phyloP scores from a whole-genome alignment of 768 basidiomycete genomes.

The Boletus sp. region DNA sequence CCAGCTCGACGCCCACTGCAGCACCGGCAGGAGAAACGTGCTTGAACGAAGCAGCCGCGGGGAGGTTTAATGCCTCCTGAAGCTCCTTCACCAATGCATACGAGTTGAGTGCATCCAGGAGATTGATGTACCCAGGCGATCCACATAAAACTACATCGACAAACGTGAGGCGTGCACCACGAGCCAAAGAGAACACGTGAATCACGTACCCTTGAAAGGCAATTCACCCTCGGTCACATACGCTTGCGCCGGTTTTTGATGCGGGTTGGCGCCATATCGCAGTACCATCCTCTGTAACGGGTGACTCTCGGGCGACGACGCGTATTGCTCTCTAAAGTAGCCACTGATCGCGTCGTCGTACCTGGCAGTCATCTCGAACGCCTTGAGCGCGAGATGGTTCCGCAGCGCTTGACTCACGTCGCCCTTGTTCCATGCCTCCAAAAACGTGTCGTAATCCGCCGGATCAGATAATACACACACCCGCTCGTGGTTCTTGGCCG shows the following conservation, averaged over 20 bases:
- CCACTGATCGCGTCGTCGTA: conserved; percentile 96
- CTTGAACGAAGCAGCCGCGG: conserved; percentile 98
- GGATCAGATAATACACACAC: conserved; percentile 89
- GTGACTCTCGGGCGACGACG: conserved; percentile 74
- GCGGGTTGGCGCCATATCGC: conserved; percentile 96
- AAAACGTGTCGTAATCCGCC: conserved; percentile 78
- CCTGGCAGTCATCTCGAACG: conserved; percentile 92
- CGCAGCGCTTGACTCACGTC: conserved; percentile 68
- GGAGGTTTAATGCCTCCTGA: conserved; percentile 78
- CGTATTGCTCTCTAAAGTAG: conserved; percentile 96
- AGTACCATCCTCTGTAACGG: conserved; percentile 81
- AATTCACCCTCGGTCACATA: conserved; percentile 85
- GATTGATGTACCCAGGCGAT: conserved; percentile 97
- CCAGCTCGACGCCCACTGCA: conserved; percentile 83
- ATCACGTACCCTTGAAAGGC: conserved; percentile 80
- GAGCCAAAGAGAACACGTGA: neutral
- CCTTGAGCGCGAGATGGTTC: conserved; percentile 87
- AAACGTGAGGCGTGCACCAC: conserved; percentile 3
- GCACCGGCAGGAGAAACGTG: conserved; percentile 98
- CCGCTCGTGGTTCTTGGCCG: conserved; percentile 96
- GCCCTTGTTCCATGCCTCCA: conserved; percentile 73
- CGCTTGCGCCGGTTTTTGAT: conserved; percentile 97
- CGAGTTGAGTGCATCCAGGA: conserved; percentile 95
- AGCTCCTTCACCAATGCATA: conserved; percentile 95
- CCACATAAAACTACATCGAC: conserved; percentile 70